Conservation (phyloP, 208 protist genomes). For the Naegleria gruberi region DNA sequence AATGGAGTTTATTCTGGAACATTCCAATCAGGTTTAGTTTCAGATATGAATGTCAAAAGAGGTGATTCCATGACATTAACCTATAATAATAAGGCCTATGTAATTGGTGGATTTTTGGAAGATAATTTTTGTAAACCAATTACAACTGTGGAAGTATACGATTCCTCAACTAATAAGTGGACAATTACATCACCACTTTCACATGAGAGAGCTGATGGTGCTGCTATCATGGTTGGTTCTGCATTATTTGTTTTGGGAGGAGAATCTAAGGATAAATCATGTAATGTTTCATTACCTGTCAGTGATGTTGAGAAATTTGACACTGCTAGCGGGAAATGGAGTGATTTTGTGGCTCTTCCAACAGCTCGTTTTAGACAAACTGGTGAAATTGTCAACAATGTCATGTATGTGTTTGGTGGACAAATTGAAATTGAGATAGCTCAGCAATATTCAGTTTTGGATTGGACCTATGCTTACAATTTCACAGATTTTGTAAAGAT, state of each 20-base stretch:
- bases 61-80: background rate
- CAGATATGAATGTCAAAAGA: background rate
- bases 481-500: constrained; percentile 43
- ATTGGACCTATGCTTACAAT: background rate
- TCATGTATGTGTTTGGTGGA: background rate
- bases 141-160: background rate
- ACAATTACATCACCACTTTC: background rate
- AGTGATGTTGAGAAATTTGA: background rate
- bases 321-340: background rate
- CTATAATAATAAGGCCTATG: background rate
- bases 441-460: background rate
- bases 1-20: background rate
- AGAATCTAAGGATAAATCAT: background rate
- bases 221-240: background rate
- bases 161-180: background rate
- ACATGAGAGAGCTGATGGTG: background rate
- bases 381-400: background rate
- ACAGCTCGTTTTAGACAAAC: background rate
- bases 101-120: background rate
- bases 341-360: background rate
- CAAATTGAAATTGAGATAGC: background rate
- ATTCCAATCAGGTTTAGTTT: background rate
- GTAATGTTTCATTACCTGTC: background rate
- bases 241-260: background rate
- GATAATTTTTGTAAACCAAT: background rate